Conservation (phyloP, 116 monocot species). For the Trichopus zeylanicus region DNA sequence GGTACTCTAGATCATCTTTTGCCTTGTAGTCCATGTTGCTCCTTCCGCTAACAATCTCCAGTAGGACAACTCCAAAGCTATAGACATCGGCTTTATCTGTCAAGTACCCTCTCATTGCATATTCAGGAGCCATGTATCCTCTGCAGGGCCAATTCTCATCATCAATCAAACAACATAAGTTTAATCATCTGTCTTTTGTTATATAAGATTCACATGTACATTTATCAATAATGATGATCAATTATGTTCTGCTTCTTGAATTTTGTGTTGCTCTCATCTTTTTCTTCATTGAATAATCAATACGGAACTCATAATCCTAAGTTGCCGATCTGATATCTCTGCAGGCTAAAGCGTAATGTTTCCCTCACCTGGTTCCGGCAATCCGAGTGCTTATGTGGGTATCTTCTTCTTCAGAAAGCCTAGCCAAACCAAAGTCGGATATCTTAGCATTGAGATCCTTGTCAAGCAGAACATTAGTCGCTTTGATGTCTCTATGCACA, state of each 20-base stretch:
- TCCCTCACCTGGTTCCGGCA: slow-evolving; percentile 41
- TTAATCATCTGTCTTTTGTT: too few species aligned
- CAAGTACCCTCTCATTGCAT: slow-evolving; percentile 47
- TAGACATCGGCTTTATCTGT: slow-evolving; percentile 57
- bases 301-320: too few species aligned
- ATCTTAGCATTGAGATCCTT: slow-evolving; percentile 35
- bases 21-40: slow-evolving; percentile 19
- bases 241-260: too few species aligned
- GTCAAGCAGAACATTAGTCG: slow-evolving; percentile 43
- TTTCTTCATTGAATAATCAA: too few species aligned
- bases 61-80: slow-evolving; percentile 34
- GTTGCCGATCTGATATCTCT: too few species aligned
- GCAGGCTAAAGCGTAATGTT: too few species aligned
- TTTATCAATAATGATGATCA: too few species aligned
- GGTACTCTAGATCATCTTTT: slow-evolving; percentile 19
- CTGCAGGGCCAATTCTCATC: slow-evolving; percentile 9
- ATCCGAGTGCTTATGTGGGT: slow-evolving; percentile 43
- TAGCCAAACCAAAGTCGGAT: slow-evolving; percentile 55
- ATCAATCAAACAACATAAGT: not conserved
- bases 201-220: too few species aligned
- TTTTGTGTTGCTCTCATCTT: too few species aligned
- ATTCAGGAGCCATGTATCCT: slow-evolving; percentile 71
- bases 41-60: slow-evolving; percentile 40
- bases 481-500: slow-evolving; percentile 62
- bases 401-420: slow-evolving; percentile 46